phyloP scores from a whole-genome alignment of 441 rosid species.

The Bocquillonia castaneifolia region DNA sequence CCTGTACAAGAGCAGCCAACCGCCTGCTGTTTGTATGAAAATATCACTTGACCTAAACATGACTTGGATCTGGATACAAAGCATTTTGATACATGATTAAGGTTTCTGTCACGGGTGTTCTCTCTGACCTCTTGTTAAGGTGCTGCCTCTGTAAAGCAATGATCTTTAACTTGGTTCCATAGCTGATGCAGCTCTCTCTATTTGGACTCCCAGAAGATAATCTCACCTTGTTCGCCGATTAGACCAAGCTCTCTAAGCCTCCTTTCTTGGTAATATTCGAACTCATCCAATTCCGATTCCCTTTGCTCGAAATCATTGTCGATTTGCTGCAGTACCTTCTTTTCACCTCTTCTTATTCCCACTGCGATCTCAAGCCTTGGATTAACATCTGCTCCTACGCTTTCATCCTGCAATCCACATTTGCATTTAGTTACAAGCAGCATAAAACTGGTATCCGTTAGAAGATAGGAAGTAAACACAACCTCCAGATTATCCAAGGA shows the following conservation, averaged over 20 bases:
- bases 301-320: slow-evolving; percentile 55
- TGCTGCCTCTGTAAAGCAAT: neutral
- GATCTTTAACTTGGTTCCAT: neutral
- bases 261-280: slow-evolving; percentile 87
- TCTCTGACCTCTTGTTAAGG: neutral
- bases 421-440: neutral
- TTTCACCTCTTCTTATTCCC: slow-evolving; percentile 74
- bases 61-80: neutral
- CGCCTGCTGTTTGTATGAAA: neutral
- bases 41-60: neutral
- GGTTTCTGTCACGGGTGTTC: neutral
- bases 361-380: slow-evolving; percentile 54
- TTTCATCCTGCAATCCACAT: slow-evolving; percentile 62
- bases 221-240: slow-evolving; percentile 87
- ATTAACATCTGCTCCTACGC: slow-evolving; percentile 38
- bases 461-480: too few species aligned
- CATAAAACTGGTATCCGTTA: neutral
- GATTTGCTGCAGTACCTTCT: slow-evolving; percentile 70
- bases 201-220: slow-evolving; percentile 75
- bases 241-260: slow-evolving; percentile 85
- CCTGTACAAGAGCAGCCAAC: neutral
- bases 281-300: slow-evolving; percentile 56
- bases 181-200: slow-evolving; percentile 19
- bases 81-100: neutral
- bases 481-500: too few species aligned